Conservation (phyloP, 1,284 basidiomycete species). For the Microbotryum silenes-acaulis region DNA sequence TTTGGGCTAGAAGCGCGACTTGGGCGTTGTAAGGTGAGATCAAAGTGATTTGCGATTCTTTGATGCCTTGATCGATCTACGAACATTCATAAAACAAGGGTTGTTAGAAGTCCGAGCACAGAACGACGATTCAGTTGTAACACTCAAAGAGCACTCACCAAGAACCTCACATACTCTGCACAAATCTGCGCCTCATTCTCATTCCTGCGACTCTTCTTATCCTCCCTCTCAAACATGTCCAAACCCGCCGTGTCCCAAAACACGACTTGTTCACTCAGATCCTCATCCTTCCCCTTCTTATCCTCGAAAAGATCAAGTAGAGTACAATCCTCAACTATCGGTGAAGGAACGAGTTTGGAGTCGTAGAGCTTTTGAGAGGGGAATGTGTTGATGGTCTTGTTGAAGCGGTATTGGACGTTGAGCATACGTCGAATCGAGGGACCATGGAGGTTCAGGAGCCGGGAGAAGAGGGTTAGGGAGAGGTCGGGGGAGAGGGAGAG, state of each 20-base stretch:
- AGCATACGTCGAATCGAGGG: slow-evolving; percentile 75
- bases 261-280: slow-evolving; percentile 67
- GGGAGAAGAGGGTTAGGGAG: slow-evolving; percentile 83
- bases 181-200: slow-evolving; percentile 87
- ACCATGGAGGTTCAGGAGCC: slow-evolving; percentile 80
- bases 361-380: slow-evolving; percentile 77
- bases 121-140: no score
- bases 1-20: slow-evolving; percentile 65
- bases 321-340: slow-evolving; percentile 61
- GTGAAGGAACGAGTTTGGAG: slow-evolving; percentile 60
- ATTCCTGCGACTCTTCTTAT: slow-evolving; percentile 58
- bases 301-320: slow-evolving; percentile 62
- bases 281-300: slow-evolving; percentile 54
- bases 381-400: slow-evolving; percentile 54
- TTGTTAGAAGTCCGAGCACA: no score
- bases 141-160: slow-evolving; percentile 50
- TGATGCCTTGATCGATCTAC: slow-evolving; percentile 62
- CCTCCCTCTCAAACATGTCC: not conserved
- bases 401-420: slow-evolving; percentile 47
- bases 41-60: slow-evolving; percentile 70
- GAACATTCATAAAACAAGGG: not conserved
- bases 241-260: slow-evolving; percentile 67
- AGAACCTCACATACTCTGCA: slow-evolving; percentile 64
- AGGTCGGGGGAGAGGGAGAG: slow-evolving; percentile 63
- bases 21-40: slow-evolving; percentile 95